These are phyloP conservation scores for Bauhinia variegata DNA, from an alignment of 306 rosid genomes.

Conservation along the genomic window DNA sequence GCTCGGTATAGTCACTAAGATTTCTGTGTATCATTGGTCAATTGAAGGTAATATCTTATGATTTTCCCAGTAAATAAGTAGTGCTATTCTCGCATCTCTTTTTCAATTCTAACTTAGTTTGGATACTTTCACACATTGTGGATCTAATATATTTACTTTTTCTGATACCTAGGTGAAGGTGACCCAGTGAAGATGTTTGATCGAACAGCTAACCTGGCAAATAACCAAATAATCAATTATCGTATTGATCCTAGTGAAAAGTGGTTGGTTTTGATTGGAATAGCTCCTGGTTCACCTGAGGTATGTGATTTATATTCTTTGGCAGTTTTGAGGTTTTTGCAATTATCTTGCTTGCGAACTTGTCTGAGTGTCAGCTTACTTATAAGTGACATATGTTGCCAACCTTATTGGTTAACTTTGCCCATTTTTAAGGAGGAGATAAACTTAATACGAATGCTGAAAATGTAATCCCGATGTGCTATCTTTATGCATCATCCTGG, in stretches of 20 bases:
- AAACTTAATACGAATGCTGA: slow-evolving; percentile 4
- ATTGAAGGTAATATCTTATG: slow-evolving; percentile 55
- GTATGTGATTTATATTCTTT: slow-evolving; percentile 45
- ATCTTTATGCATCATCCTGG: slow-evolving; percentile 1
- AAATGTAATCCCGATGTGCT: slow-evolving; percentile 3
- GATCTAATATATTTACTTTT: slow-evolving; percentile 23
- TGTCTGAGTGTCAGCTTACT: slow-evolving; percentile 20
- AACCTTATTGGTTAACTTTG: slow-evolving; percentile 12
- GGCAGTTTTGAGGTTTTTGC: slow-evolving; percentile 16
- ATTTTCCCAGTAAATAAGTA: neutral
- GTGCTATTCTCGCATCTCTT: neutral
- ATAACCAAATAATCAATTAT: slow-evolving; percentile 82
- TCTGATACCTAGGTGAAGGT: slow-evolving; percentile 55
- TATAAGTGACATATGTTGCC: neutral
- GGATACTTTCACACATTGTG: neutral
- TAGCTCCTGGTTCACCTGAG: slow-evolving; percentile 82
- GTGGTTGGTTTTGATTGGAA: slow-evolving; percentile 82
- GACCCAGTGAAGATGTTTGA: slow-evolving; percentile 80
- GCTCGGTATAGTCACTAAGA: slow-evolving; percentile 69
- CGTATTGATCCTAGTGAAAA: slow-evolving; percentile 76
- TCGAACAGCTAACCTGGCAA: slow-evolving; percentile 68
- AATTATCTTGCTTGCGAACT: slow-evolving; percentile 15
- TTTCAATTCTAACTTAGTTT: slow-evolving; percentile 18
- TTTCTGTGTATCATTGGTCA: slow-evolving; percentile 80
- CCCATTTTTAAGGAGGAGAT: slow-evolving; percentile 1